Evolutionary conservation across 805 yeast genomes (phyloP).

Genomic region (Candida boleticola): DNA sequence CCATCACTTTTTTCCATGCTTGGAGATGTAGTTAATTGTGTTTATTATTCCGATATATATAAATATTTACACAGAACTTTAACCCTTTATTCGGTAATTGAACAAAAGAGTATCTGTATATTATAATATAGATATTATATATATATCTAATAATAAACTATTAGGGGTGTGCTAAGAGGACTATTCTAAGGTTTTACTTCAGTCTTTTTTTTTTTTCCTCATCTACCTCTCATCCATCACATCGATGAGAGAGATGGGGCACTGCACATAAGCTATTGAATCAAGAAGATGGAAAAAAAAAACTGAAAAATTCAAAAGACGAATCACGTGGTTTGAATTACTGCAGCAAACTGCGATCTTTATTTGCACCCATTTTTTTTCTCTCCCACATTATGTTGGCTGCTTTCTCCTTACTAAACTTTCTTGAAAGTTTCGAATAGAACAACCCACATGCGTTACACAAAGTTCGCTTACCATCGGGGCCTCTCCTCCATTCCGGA

Average conservation of each 20-base stretch:
- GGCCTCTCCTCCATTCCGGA: constrained; percentile 95
- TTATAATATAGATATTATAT: too few relatives aligned
- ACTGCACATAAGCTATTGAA: neutral
- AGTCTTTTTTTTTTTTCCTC: constrained; percentile 3
- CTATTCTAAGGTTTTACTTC: too few relatives aligned
- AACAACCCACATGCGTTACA: constrained; percentile 93
- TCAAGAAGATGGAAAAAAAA: neutral
- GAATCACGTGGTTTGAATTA: neutral
- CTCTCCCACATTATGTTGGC: constrained; percentile 27
- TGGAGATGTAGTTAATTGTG: neutral
- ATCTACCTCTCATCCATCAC: constrained; percentile 1
- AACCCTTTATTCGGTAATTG: neutral
- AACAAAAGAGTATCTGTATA: neutral
- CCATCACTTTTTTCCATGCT: neutral
- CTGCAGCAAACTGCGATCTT: constrained; percentile 2
- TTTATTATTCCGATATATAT: too few relatives aligned
- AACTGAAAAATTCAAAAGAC: too few relatives aligned
- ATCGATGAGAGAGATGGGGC: constrained; percentile 1
- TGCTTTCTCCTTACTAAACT: constrained; percentile 43
- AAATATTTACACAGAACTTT: too few relatives aligned
- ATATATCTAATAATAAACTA: too few relatives aligned
- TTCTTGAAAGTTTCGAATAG: constrained; percentile 58
- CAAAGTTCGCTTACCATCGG: constrained; percentile 74
- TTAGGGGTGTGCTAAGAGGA: too few relatives aligned
- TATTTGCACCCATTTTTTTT: constrained; percentile 2